Percentiles rank a stretch among this genome's conserved stretches.
These are phyloP conservation scores for Cydonia oblonga DNA, from an alignment of 331 rosid species.

Conservation along the genomic window DNA sequence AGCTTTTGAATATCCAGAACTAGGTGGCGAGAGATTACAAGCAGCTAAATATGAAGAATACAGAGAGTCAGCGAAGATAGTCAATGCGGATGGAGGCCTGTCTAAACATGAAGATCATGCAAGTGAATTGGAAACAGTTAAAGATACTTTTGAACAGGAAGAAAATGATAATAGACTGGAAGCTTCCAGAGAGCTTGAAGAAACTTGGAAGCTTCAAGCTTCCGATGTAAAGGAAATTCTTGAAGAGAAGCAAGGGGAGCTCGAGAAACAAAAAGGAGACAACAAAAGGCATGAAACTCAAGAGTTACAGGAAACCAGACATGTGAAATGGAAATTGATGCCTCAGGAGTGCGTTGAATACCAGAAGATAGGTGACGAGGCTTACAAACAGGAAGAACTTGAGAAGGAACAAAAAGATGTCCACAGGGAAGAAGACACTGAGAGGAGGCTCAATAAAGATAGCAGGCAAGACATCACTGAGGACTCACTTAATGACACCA, in stretches of 20 bases:
- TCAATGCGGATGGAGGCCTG: conserved; percentile 11
- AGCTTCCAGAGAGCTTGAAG: conserved; percentile 15
- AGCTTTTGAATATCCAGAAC: conserved; percentile 27
- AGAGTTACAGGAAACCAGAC: conserved; percentile 10
- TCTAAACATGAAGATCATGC: conserved; percentile 22
- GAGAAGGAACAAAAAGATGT: conserved; percentile 22
- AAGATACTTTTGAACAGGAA: conserved; percentile 25
- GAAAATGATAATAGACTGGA: conserved; percentile 10
- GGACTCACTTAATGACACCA: conserved; percentile 24
- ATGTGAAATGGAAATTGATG: conserved; percentile 14
- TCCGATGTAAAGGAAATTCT: conserved; percentile 18
- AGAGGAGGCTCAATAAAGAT: conserved; percentile 19
- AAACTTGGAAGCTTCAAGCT: conserved; percentile 23
- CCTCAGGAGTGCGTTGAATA: conserved; percentile 21
- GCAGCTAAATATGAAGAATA: conserved; percentile 18
- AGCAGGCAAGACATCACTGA: conserved; percentile 16
- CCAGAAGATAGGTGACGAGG: conserved; percentile 18
- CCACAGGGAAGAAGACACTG: conserved; percentile 22
- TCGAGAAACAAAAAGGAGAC: conserved; percentile 13
- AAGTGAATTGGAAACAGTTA: conserved; percentile 24
- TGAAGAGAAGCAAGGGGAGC: conserved; percentile 23
- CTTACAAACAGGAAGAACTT: conserved; percentile 24
- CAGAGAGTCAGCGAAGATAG: conserved; percentile 11
- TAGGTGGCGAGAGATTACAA: conserved; percentile 23
- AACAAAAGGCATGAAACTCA: conserved; percentile 17